Percentiles rank a stretch among this genome's conserved stretches.
Evolutionary conservation across 2,329 filamentous ascomycete genomes (phyloP).

Genomic region (Ramularia endophylla): DNA sequence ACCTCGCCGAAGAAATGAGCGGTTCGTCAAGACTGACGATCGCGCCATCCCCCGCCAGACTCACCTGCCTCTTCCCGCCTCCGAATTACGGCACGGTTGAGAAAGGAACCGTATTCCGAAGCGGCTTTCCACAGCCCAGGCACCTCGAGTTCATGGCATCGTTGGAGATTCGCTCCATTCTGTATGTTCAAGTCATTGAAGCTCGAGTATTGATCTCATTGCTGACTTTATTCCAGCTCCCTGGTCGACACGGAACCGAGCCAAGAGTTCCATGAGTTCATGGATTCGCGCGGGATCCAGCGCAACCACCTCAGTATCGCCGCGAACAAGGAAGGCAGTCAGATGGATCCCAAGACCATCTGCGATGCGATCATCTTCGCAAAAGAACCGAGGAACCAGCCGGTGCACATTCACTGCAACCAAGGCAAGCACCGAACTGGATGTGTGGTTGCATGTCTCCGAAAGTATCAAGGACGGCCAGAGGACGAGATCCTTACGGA

Average conservation of each 20-base stretch:
- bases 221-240: constrained; percentile 33
- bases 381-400: constrained; percentile 67
- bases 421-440: constrained; percentile 92
- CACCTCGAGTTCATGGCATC: constrained; percentile 65
- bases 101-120: constrained; percentile 68
- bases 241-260: constrained; percentile 45
- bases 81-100: constrained; percentile 72
- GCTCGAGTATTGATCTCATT: constrained; percentile 23
- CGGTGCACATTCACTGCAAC: constrained; percentile 85
- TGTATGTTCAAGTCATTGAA: constrained; percentile 48
- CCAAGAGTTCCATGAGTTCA: constrained; percentile 52
- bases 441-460: constrained; percentile 75
- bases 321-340: constrained; percentile 73
- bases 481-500: constrained; percentile 60
- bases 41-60: constrained; percentile 27
- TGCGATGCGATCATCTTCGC: constrained; percentile 64
- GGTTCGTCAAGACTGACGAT: constrained; percentile 14
- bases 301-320: constrained; percentile 72
- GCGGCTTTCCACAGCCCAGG: constrained; percentile 66
- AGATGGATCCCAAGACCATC: constrained; percentile 61
- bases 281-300: constrained; percentile 59
- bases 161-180: constrained; percentile 69
- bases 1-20: not conserved
- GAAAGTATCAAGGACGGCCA: constrained; percentile 66
- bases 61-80: constrained; percentile 44